Percentiles rank a stretch among this genome's conserved stretches.
Evolutionary conservation across 257 asterid genomes (phyloP).

Genomic region (Gardenia jasminoides): DNA sequence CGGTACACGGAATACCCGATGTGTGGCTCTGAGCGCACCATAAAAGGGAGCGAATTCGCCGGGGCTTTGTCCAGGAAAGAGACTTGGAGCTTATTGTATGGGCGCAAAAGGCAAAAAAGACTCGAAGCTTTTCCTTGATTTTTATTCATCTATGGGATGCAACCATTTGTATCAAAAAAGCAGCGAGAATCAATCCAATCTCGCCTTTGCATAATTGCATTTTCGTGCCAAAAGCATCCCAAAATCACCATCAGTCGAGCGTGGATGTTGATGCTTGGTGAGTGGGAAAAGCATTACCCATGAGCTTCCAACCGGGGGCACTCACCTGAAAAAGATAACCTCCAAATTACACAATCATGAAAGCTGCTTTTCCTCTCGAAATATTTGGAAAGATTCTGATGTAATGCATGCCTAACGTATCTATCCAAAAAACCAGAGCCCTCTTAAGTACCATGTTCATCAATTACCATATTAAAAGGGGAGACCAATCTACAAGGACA

Average conservation of each 20-base stretch:
- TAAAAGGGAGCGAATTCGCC: constrained; percentile 7
- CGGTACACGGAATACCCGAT: constrained; percentile 7
- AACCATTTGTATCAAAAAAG: constrained; percentile 21
- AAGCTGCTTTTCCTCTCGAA: constrained; percentile 10
- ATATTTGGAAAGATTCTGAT: constrained; percentile 2
- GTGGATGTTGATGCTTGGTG: constrained; percentile 39
- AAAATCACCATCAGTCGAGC: constrained; percentile 2
- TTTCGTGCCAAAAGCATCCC: constrained; percentile 19
- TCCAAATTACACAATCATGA: constrained; percentile 13
- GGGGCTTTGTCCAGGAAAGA: constrained; percentile 25
- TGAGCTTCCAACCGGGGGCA: constrained; percentile 4
- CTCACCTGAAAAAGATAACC: constrained; percentile 20
- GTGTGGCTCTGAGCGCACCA: constrained; percentile 20
- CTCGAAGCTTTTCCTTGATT: constrained; percentile 23
- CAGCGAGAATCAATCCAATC: constrained; percentile 37
- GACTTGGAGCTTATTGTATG: constrained; percentile 18
- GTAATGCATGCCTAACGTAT: not conserved
- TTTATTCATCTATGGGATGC: constrained; percentile 11
- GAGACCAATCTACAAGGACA: not conserved
- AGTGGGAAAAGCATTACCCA: constrained; percentile 51
- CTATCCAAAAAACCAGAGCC: not conserved
- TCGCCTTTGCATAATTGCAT: constrained; percentile 24
- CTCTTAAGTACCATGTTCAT: not conserved
- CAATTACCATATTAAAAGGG: not conserved
- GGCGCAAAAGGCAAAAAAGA: constrained; percentile 22